These are phyloP conservation scores for Cucurbitaria berberidis DNA, from an alignment of 2,329 filamentous ascomycete species.

Conservation along the genomic window DNA sequence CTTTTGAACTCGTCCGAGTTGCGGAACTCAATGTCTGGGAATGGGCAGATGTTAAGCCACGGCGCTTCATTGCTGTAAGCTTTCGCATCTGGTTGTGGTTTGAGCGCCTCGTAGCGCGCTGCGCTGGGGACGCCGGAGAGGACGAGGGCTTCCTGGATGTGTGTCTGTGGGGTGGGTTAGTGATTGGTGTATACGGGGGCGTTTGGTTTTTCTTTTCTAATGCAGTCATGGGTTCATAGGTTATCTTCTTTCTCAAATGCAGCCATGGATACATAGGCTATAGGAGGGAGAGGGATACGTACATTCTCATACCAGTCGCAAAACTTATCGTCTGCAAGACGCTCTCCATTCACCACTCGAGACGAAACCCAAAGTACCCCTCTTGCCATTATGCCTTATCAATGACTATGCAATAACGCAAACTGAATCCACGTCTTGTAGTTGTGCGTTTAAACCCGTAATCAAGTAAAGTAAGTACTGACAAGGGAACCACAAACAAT, in stretches of 20 bases:
- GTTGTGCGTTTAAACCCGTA: no score
- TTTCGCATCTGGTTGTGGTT: conserved; percentile 7
- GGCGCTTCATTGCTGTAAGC: conserved; percentile 15
- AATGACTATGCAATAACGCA: no score
- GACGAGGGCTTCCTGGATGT: conserved; percentile 28
- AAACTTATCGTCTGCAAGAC: conserved; percentile 21
- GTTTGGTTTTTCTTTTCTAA: no score
- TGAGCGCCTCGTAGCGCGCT: conserved; percentile 29
- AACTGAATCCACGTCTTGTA: no score
- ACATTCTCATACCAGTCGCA: conserved; percentile 39
- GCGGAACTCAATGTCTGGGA: conserved; percentile 31
- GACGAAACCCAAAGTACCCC: conserved; percentile 40
- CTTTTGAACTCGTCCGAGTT: conserved; percentile 27
- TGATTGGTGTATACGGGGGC: not conserved
- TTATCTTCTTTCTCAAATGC: no score
- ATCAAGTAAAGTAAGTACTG: no score
- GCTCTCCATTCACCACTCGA: conserved; percentile 8
- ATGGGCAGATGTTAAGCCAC: conserved; percentile 39
- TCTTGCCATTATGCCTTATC: conserved; percentile 19
- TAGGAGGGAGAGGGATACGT: not conserved
- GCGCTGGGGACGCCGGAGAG: conserved; percentile 33
- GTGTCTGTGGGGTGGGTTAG: conserved; percentile 1
- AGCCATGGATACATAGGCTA: no score
- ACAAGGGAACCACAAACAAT: no score
- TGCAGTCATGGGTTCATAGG: no score